phyloP scores from a whole-genome alignment of 2,329 filamentous ascomycete genomes.

The Aspergillus sp. region DNA sequence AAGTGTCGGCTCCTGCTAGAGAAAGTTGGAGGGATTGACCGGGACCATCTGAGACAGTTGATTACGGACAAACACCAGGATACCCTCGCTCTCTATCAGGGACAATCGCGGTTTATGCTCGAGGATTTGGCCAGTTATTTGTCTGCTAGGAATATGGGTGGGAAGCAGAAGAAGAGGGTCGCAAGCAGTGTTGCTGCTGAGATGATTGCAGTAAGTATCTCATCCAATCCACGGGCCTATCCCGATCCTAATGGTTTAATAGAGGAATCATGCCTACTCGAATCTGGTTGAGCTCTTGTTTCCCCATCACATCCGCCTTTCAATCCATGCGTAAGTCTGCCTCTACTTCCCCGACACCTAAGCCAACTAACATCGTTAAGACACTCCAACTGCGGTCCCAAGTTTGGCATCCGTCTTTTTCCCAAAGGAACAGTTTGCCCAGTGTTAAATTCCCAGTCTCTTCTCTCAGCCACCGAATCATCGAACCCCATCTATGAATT shows the following conservation, averaged over 20 bases:
- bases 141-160: constrained; percentile 22
- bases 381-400: not conserved
- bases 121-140: constrained; percentile 29
- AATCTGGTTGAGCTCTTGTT: constrained; percentile 49
- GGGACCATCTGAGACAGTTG: constrained; percentile 15
- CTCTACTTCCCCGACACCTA: constrained; percentile 1
- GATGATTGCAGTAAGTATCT: constrained; percentile 28
- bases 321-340: constrained; percentile 45
- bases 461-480: not conserved
- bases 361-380: not conserved
- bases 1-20: not conserved
- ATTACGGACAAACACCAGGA: constrained; percentile 30
- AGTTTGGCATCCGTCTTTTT: not conserved
- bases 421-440: not conserved
- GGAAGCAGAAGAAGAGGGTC: constrained; percentile 36
- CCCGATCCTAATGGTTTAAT: too few species aligned
- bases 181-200: constrained; percentile 35
- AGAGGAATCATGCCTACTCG: constrained; percentile 50
- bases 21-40: not conserved
- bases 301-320: constrained; percentile 48
- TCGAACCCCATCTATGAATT: not conserved
- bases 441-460: not conserved
- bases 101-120: constrained; percentile 40
- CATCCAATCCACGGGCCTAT: too few species aligned
- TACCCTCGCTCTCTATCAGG: constrained; percentile 34